Base-by-base conservation (phyloP, 495 filamentous ascomycete species). In the Hypoxylon perforatum region DNA sequence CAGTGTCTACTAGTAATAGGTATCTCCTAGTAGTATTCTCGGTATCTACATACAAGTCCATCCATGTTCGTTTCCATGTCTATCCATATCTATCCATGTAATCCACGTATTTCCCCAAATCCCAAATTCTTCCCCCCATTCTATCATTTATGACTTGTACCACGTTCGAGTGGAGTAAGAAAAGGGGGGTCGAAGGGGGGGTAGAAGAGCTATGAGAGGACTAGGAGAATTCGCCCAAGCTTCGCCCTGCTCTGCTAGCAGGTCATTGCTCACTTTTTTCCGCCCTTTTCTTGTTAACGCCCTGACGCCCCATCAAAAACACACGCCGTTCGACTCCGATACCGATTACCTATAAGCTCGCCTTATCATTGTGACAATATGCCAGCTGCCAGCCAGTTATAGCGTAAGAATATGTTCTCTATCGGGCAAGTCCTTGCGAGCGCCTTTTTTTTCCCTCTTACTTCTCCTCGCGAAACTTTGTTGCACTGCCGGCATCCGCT, bases 391-490 rank as follows among this genome's bases (percentile, higher is more conserved):
- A 33, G 30, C 30, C 25, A 28, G 25, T 28, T 33, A 33, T 33
- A 65, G 66, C 66, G 66, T 64, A 28, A 56, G 3, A 64, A 36
- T n/a, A 42, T 42, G 3, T 0, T 21, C 63, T 65, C 21, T 21
- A 65, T 74, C 49, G 41, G 72, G 72, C 63, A 74, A 68, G 72
- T 74, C 72, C 72, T 72, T 61, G 72, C 72, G 72, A 68, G 23
- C 64, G 50, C 44, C 41, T 57, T 45, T 22, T 57, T 52, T 56
- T 9, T 57, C 12, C 3, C 35, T 44, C n/a, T 45, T 49, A 48
- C 59, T 52, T 22, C n/a, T n/a, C n/a, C n/a, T n/a, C n/a, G n/a
- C n/a, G n/a, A n/a, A n/a, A n/a, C n/a, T n/a, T n/a, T n/a, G n/a
- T n/a, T 55, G 33, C 44, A 64, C 45, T 69, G 65, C 65, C 65